Evolutionary conservation across 2,329 filamentous ascomycete species (phyloP), one percentile per base, ranked within the genome.

Genomic region (Trichoderma atroviride): DNA sequence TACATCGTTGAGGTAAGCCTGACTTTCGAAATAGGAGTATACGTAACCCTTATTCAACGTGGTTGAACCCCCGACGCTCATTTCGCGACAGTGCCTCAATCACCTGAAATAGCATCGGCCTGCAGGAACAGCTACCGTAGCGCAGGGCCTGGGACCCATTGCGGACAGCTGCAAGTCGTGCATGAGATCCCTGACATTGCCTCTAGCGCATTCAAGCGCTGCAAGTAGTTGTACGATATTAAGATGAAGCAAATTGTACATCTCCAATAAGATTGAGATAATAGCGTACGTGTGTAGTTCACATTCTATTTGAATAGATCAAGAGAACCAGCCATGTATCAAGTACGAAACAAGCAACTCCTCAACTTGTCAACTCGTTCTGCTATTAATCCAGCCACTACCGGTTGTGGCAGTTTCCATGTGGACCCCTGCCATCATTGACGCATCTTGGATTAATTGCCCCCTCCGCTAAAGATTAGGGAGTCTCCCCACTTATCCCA

Each of bases 371-470:
- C 33, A 35, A 50, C 52, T 53, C 50, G 22, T 29, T 1, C 50
- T 27, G 22, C 24, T 22, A 27, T 53, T 9, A 11, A 53, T 6
- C 24, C 52, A 27, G 24, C 22, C 27, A 16, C 52, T 57, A 14
- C 52, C 40, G 52, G 52, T 57, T 65, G 35, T 57, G 35, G 35
- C 27, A 56, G 40, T 53, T 50, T 66, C 19, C 52, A 66, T 27
- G 59, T 47, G 37, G 53, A 27, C 40, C 35, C 35, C 63, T 57
- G 52, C n/a, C 53, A 47, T 50, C 47, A 50, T 50, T 22, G 47
- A 50, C 47, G 62, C 62, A 65, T 57, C 59, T 31, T 50, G 47
- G 31, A 29, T 66, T 66, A 66, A 66, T 66, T 66, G 53, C 61
- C n/a, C 35, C 43, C 55, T 50, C 56, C 50, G 55, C 52, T 57